Evolutionary conservation across 2,329 filamentous ascomycete genomes (phyloP), one percentile per base, ranked within the genome.

Genomic region (Cephalotrichum gorgonifer): DNA sequence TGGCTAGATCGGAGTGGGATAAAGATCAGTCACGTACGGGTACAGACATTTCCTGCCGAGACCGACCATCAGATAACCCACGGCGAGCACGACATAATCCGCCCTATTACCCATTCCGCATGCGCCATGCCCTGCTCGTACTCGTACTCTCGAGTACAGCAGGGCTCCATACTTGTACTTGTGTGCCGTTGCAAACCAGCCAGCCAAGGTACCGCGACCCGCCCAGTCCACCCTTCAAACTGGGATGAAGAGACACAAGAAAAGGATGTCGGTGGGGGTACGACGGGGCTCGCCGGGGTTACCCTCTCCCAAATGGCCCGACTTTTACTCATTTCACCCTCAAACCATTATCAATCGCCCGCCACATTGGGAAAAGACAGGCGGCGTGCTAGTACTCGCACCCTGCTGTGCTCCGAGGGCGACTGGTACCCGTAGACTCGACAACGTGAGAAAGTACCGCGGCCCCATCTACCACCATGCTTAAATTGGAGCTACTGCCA

Each of bases 261-360:
- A 31, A 31, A 4, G 30, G 30, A 11, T 11, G 15, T 15, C 30
- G 15, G 4, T 31, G 30, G 15, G 30, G 11, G 30, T 15, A 31
- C 30, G 30, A 11, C 14, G 33, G 33, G 28, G 44, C n/a, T 28
- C 44, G 44, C 25, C 20, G 15, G 33, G 25, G 33, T n/a, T 25
- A 27, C n/a, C n/a, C n/a, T n/a, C n/a, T n/a, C n/a, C n/a, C 30
- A 14, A 33, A 11, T 14, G 30, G 30, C 12, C 8, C 15, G 20
- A 17, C 14, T 25, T 38, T 47, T 39, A 38, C 25, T 41, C 45
- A 47, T 47, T 28, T 33, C 33, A 17, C 22, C 8, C 33, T 28
- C 35, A 41, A 39, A 20, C 30, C 31, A 39, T 47, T 47, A 47
- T 47, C 45, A 47, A 47, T 47, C 33, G 15, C 45, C 33, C 14